Base-by-base conservation (phyloP, 2,329 filamentous ascomycete genomes). In the Aplosporella prunicola region DNA sequence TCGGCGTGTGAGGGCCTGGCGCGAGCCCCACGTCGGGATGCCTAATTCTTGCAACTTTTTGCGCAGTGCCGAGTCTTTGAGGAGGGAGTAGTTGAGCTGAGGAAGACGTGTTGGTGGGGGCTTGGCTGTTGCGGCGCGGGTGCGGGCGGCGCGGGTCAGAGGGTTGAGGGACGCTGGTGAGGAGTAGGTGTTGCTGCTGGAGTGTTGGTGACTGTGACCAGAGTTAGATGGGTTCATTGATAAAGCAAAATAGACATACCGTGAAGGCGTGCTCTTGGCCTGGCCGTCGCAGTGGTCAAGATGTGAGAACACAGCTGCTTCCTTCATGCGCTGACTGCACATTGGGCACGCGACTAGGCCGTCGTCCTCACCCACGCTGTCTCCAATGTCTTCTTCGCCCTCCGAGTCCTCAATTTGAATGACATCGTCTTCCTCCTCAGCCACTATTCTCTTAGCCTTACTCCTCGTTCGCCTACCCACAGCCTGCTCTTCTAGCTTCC, bases 41-140 rank as follows among this genome's bases (percentile, higher is more conserved):
- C 88, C 86, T 1, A 91, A 67, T 3, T 94, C 86, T 13, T 67
- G 58, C 27, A 98, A 65, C 60, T 94, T 96, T 53, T 84, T 91
- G 32, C 79, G 76, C 35, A 98, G 66, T 2, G 74, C 73, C 1
- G 61, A 65, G 15, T 96, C 89, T 54, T 81, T 93, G n/a, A 94
- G 63, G 55, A 94, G 72, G 15, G 80, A 81, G 58, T 95, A 96
- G 51, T 85, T 91, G 13, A 95, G 68, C 8, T 83, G 76, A 0
- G 91, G 82, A 8, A 95, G 37, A 20, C 58, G 56, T 5, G 43
- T 48, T 6, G 51, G 49, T 10, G 56, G 64, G 22, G 60, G 49
- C 41, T 67, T 50, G 42, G 55, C 55, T 32, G 49, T 39, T 17
- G 46, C 53, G 28, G 16, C 14, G 18, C 45, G 48, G 32, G 28